A percentile compares a stretch with the other conserved stretches of the same genome.
Evolutionary conservation across 345 rosid genomes (phyloP).

Genomic region (Microthlaspi erraticum): DNA sequence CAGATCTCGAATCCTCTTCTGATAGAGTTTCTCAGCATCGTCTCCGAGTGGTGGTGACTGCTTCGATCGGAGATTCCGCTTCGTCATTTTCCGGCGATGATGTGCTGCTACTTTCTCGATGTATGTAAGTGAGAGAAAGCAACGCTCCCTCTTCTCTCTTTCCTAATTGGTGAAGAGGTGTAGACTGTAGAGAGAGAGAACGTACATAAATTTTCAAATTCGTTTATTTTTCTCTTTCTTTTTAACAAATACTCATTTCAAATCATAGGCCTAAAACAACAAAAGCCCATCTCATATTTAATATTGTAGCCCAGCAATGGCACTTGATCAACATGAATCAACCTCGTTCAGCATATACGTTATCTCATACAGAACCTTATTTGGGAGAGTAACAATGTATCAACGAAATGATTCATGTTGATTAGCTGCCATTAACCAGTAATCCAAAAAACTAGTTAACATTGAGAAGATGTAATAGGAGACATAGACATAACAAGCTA

Average conservation of each 20-base stretch:
- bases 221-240: not conserved
- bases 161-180: not conserved
- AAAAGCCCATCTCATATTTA: not conserved
- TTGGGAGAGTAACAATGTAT: too few species aligned
- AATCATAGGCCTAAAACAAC: not conserved
- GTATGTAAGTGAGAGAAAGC: not conserved
- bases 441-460: too few species aligned
- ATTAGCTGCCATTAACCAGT: too few species aligned
- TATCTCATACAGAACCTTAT: too few species aligned
- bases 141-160: constrained; percentile 26
- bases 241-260: too few species aligned
- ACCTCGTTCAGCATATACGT: too few species aligned
- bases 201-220: not conserved
- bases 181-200: not conserved
- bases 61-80: constrained; percentile 66
- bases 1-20: constrained; percentile 63
- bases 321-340: too few species aligned
- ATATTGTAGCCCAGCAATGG: too few species aligned
- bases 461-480: too few species aligned
- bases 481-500: too few species aligned
- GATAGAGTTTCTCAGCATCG: constrained; percentile 45
- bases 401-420: too few species aligned
- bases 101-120: not conserved
- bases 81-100: constrained; percentile 47
- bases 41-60: constrained; percentile 37